Base-by-base conservation (phyloP, 805 yeast genomes). In the Metschnikowia bowlesiae region DNA sequence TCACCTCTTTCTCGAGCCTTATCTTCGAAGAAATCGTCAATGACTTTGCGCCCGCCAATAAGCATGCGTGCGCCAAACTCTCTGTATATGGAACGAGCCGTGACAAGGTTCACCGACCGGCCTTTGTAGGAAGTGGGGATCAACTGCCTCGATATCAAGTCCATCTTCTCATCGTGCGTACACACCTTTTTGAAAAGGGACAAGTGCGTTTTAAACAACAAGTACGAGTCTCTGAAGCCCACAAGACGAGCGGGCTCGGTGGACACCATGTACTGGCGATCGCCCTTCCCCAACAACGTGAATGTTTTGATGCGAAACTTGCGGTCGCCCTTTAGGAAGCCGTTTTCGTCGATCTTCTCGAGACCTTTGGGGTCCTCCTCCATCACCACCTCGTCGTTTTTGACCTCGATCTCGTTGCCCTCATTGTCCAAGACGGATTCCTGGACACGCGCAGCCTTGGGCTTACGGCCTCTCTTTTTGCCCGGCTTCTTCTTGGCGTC, bases 231-330 rank as follows among this genome's bases (percentile, higher is more conserved):
- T 58, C 97, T 79, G 70, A 90, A 88, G 3, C 97, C 98, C 53
- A 92, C 89, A 61, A 92, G 83, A 58, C 98, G 80, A 1, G 99
- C 97, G 2, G 97, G 96, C 63, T 94, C 99, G 0, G 98, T 91
- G 2, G 96, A 85, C 44, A 94, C 80, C 96, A 92, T 91, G 67
- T 82, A 94, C 51, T 84, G 74, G 56, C 84, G 76, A 18, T 82
- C 80, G 8, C 96, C 97, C 49, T 81, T 74, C 4, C 82, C 84
- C 39, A 72, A 63, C 8, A 86, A 73, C 6, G 83, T 83, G 66
- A 87, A 87, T 0, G 86, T 79, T 53, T 84, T 79, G 49, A 85
- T 82, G 52, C 91, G 76, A 70, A 80, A 92, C 60, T 81, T 80
- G 55, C 97, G 79, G 14, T 82, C 91, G 4, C 87, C 96, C 40